phyloP scores from a whole-genome alignment of 2,329 filamentous ascomycete genomes.

The Pyrenochaeta sp. region DNA sequence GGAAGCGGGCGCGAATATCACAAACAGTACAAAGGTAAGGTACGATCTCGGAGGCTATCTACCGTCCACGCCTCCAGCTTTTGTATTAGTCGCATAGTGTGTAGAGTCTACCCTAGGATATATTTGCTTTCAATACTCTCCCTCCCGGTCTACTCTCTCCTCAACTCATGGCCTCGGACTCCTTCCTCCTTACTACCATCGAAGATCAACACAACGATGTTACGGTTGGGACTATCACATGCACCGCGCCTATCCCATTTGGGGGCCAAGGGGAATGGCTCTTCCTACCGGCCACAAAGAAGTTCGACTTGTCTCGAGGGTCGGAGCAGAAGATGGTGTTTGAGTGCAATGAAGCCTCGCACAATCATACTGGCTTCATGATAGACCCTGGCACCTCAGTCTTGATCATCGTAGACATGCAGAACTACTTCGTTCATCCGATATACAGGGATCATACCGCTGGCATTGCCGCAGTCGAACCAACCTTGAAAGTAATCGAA shows the following conservation, averaged over 20 bases:
- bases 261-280: conserved; percentile 54
- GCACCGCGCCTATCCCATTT: conserved; percentile 52
- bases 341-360: conserved; percentile 52
- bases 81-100: not conserved
- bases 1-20: not conserved
- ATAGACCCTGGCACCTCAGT: conserved; percentile 52
- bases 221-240: conserved; percentile 41
- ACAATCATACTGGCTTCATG: conserved; percentile 53
- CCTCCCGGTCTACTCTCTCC: conserved; percentile 2
- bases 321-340: conserved; percentile 48
- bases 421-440: conserved; percentile 54
- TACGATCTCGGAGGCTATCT: not conserved
- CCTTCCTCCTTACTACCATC: conserved; percentile 19
- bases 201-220: conserved; percentile 26
- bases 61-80: not conserved
- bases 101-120: not conserved
- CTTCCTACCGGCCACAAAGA: conserved; percentile 51
- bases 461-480: conserved; percentile 44
- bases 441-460: conserved; percentile 40
- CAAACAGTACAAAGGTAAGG: conserved; percentile 20
- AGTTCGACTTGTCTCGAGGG: conserved; percentile 54
- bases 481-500: conserved; percentile 50
- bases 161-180: conserved; percentile 23
- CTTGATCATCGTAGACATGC: conserved; percentile 55
- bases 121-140: conserved; percentile 1